Conservation (phyloP, 2,329 filamentous ascomycete species). For the Diaporthe vaccinii region DNA sequence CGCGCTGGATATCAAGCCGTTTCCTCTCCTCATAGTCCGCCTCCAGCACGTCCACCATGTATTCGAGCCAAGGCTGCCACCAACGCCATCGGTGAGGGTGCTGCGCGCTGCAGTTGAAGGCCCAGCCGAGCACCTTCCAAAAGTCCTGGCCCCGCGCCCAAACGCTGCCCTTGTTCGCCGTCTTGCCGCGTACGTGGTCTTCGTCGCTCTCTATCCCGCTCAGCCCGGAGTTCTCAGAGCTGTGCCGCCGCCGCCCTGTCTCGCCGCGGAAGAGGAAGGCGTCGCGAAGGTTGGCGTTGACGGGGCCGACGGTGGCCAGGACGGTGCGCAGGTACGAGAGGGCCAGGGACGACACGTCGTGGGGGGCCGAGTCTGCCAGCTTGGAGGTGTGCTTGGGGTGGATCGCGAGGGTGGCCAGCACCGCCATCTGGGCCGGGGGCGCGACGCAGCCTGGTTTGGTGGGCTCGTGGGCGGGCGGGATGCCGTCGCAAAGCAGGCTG, state of each 20-base stretch:
- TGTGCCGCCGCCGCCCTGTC: constrained; percentile 47
- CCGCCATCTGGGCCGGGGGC: constrained; percentile 78
- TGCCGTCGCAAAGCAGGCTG: constrained; percentile 70
- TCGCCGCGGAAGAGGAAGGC: constrained; percentile 77
- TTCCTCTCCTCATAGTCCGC: constrained; percentile 74
- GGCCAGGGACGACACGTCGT: constrained; percentile 75
- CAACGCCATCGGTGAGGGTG: constrained; percentile 82
- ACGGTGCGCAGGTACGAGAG: constrained; percentile 79
- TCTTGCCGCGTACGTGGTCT: constrained; percentile 67
- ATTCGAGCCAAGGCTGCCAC: constrained; percentile 85
- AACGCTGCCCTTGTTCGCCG: constrained; percentile 75
- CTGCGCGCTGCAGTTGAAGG: constrained; percentile 86
- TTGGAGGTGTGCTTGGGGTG: constrained; percentile 86
- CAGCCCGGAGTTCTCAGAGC: constrained; percentile 45
- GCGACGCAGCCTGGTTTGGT: constrained; percentile 72
- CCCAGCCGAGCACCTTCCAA: constrained; percentile 92
- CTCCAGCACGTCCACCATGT: constrained; percentile 84
- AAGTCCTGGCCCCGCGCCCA: constrained; percentile 87
- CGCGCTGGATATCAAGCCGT: constrained; percentile 57
- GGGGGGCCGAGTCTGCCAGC: constrained; percentile 70
- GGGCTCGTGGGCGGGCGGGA: constrained; percentile 45
- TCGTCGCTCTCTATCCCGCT: constrained; percentile 57
- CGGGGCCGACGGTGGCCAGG: constrained; percentile 74
- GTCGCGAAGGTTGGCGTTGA: constrained; percentile 76
- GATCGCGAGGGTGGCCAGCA: constrained; percentile 85